Conservation (phyloP, 331 rosid genomes). For the Quercus lobata region DNA sequence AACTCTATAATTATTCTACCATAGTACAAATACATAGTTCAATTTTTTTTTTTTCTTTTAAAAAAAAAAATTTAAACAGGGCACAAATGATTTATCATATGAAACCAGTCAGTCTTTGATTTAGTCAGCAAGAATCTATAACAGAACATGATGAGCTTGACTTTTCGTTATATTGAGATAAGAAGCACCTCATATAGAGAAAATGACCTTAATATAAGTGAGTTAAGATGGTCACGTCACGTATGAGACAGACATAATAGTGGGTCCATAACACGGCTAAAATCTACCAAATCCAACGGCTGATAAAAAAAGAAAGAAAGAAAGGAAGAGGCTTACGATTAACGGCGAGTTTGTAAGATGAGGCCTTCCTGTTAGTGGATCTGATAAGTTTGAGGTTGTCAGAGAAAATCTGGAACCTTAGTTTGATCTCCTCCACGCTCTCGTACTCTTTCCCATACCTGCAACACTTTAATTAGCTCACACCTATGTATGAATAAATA, state of each 20-base stretch:
- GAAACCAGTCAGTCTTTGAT: not conserved
- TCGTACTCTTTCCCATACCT: conserved; percentile 68
- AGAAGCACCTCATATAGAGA: no score
- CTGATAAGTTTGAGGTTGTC: conserved; percentile 59
- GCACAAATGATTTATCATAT: not conserved
- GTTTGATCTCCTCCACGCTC: conserved; percentile 59
- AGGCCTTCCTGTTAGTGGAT: conserved; percentile 63
- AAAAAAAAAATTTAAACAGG: not conserved
- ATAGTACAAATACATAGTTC: no score
- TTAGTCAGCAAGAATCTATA: not conserved
- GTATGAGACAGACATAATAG: not conserved
- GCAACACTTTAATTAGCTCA: not conserved
- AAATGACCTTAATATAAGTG: no score
- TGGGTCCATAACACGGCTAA: not conserved
- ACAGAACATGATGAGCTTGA: not conserved
- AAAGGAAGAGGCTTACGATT: conserved; percentile 49
- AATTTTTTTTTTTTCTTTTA: no score
- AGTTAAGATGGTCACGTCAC: no score
- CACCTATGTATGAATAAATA: not conserved
- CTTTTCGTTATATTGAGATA: no score
- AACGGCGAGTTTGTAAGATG: conserved; percentile 62
- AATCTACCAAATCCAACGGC: not conserved
- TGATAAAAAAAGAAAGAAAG: not conserved
- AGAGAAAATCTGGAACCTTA: conserved; percentile 59
- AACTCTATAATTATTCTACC: no score